Evolutionary conservation across 1,284 basidiomycete genomes (phyloP).

Genomic region (Tilletia indica): DNA sequence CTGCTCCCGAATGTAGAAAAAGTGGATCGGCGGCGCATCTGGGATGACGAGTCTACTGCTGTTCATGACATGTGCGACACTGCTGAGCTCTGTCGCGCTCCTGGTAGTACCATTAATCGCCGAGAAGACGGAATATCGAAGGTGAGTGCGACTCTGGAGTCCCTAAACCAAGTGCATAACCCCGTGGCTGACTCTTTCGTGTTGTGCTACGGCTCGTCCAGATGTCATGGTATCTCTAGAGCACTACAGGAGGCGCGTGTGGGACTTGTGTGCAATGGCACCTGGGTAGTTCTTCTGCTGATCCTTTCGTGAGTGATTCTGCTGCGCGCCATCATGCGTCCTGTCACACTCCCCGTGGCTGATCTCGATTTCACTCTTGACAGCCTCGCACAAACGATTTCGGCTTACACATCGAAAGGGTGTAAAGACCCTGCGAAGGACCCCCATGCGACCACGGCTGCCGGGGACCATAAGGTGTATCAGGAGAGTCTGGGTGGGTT

Average conservation of each 20-base stretch:
- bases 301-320: slow-evolving; percentile 30
- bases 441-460: slow-evolving; percentile 34
- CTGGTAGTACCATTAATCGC: slow-evolving; percentile 39
- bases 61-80: slow-evolving; percentile 32
- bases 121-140: slow-evolving; percentile 10
- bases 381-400: slow-evolving; percentile 43
- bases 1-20: slow-evolving; percentile 30
- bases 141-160: background rate
- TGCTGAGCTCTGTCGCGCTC: slow-evolving; percentile 34
- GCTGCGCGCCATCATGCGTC: background rate
- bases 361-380: too few species aligned
- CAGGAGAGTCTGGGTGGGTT: slow-evolving; percentile 37
- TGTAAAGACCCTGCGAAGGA: slow-evolving; percentile 46
- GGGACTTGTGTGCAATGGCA: slow-evolving; percentile 40
- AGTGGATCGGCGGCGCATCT: slow-evolving; percentile 42
- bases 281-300: slow-evolving; percentile 34
- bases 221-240: slow-evolving; percentile 24
- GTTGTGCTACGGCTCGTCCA: background rate
- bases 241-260: slow-evolving; percentile 42
- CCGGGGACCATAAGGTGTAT: slow-evolving; percentile 34
- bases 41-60: slow-evolving; percentile 47
- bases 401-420: slow-evolving; percentile 39
- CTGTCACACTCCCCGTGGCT: slow-evolving; percentile 29
- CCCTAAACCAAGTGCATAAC: too few species aligned
- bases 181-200: background rate